Conservation (phyloP, 768 basidiomycete species). For the Leucosporidium yakuticum region DNA sequence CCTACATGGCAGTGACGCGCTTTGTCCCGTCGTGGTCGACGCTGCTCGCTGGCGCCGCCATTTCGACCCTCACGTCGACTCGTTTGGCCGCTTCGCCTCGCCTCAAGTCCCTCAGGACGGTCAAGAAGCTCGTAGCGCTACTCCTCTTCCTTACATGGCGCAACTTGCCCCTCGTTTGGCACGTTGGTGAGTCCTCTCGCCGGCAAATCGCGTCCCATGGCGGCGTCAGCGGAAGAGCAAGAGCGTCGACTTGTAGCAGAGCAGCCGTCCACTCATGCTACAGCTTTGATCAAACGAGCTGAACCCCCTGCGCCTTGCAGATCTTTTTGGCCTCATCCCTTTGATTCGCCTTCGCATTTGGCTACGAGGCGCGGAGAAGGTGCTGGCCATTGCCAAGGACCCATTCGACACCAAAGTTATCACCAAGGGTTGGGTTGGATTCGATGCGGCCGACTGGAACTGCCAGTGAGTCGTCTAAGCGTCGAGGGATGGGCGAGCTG, state of each 20-base stretch:
- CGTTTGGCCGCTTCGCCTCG: neutral
- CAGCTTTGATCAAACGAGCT: neutral
- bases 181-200: slow-evolving; percentile 14
- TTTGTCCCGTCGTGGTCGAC: slow-evolving; percentile 12
- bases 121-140: slow-evolving; percentile 11
- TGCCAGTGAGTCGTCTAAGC: slow-evolving; percentile 12
- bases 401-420: slow-evolving; percentile 18
- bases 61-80: neutral
- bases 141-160: slow-evolving; percentile 30
- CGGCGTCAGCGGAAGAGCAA: neutral
- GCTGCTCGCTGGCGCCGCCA: neutral
- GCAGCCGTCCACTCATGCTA: neutral
- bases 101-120: neutral
- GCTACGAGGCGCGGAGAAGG: slow-evolving; percentile 10
- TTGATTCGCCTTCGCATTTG: slow-evolving; percentile 13
- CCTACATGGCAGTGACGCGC: neutral
- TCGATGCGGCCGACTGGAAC: slow-evolving; percentile 21
- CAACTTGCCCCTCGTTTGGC: slow-evolving; percentile 20
- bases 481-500: neutral
- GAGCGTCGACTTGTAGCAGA: neutral
- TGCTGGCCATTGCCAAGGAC: slow-evolving; percentile 18
- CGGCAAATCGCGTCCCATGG: neutral
- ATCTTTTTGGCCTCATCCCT: slow-evolving; percentile 18
- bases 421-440: slow-evolving; percentile 8
- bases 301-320: neutral